phyloP scores from a whole-genome alignment of 2,329 filamentous ascomycete genomes.

The Fusarium camptoceras region DNA sequence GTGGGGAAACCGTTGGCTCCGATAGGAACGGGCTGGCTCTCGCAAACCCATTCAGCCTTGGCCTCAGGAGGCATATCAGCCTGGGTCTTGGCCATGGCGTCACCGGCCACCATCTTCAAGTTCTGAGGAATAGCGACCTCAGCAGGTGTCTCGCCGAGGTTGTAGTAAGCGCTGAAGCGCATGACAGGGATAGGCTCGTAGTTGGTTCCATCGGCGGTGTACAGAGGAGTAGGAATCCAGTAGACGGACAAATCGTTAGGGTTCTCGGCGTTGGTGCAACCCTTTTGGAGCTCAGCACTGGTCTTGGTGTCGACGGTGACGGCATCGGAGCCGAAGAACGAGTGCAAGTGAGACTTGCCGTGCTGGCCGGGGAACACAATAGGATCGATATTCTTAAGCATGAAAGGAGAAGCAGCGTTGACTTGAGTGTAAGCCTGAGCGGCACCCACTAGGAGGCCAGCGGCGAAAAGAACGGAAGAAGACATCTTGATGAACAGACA shows the following conservation, averaged over 20 bases:
- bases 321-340: constrained; percentile 53
- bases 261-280: constrained; percentile 59
- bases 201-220: constrained; percentile 49
- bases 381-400: constrained; percentile 52
- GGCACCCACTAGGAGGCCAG: constrained; percentile 28
- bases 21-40: constrained; percentile 44
- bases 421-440: constrained; percentile 40
- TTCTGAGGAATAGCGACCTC: constrained; percentile 60
- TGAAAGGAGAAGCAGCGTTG: constrained; percentile 42
- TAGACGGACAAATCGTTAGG: constrained; percentile 61
- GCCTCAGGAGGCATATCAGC: constrained; percentile 41
- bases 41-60: constrained; percentile 50
- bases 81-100: constrained; percentile 42
- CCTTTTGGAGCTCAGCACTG: constrained; percentile 52
- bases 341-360: constrained; percentile 50
- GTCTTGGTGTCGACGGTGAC: constrained; percentile 48
- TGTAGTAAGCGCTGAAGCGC: constrained; percentile 62
- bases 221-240: constrained; percentile 58
- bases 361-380: constrained; percentile 50
- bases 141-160: constrained; percentile 51
- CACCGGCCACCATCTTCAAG: constrained; percentile 56
- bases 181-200: constrained; percentile 49
- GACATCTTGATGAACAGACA: constrained; percentile 29
- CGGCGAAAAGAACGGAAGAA: constrained; percentile 31
- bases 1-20: constrained; percentile 38